Percentiles rank a stretch among this genome's conserved stretches.
Evolutionary conservation across 108 stramenopile genomes (phyloP).

Genomic region (Licmophora abbreviata): DNA sequence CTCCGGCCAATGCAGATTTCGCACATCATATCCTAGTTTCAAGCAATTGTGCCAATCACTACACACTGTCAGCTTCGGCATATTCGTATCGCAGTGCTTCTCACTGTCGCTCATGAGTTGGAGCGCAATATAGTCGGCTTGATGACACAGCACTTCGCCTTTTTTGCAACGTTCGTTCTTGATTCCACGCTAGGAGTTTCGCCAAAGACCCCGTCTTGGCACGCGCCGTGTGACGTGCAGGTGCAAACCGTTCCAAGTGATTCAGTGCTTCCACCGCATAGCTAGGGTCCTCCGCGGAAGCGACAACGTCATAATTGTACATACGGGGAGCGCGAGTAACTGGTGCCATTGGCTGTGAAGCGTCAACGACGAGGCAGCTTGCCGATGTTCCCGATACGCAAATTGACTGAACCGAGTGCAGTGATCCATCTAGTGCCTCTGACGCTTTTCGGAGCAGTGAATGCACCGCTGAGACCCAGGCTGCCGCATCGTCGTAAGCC

Average conservation of each 20-base stretch:
- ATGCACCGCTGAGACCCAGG: conserved; percentile 57
- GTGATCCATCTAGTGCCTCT: conserved; percentile 7
- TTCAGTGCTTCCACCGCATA: conserved; percentile 33
- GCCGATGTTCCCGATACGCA: conserved; percentile 82
- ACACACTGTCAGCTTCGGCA: conserved; percentile 9
- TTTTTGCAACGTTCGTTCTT: conserved; percentile 46
- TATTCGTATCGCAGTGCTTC: conserved; percentile 17
- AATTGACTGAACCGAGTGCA: conserved; percentile 44
- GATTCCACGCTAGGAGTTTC: conserved; percentile 82
- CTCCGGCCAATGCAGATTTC: conserved; percentile 45
- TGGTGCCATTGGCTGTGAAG: conserved; percentile 13
- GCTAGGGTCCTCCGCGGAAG: conserved; percentile 3
- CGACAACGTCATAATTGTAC: conserved; percentile 69
- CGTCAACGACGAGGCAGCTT: conserved; percentile 64
- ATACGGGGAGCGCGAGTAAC: conserved; percentile 45
- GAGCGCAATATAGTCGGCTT: conserved; percentile 85
- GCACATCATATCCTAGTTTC: conserved; percentile 90
- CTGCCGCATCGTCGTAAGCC: conserved; percentile 55
- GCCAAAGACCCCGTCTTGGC: conserved; percentile 81
- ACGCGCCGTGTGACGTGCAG: conserved; percentile 68
- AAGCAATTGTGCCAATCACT: conserved; percentile 93
- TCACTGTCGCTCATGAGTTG: conserved; percentile 32
- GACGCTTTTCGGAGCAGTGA: conserved; percentile 35
- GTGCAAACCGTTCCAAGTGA: conserved; percentile 62
- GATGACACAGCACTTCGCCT: conserved; percentile 77